Evolutionary conservation across 2,329 filamentous ascomycete species (phyloP).

Genomic region (Penicillium sp.): DNA sequence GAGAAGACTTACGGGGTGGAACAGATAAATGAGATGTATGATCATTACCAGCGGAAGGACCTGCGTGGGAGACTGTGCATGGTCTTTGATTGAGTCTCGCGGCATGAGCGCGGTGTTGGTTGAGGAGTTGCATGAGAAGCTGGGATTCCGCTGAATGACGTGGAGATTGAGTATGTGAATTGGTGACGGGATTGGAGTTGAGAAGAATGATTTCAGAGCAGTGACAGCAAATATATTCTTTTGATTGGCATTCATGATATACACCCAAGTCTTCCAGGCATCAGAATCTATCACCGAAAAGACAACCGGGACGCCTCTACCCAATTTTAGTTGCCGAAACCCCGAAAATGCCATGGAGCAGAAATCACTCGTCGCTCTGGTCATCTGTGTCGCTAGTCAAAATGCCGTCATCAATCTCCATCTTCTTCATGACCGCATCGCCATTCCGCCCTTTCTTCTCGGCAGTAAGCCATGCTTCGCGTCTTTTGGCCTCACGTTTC

Average conservation of each 20-base stretch:
- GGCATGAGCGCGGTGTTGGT: no score
- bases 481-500: slow-evolving; percentile 38
- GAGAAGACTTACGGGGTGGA: slow-evolving; percentile 18
- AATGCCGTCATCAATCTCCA: slow-evolving; percentile 37
- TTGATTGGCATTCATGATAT: no score
- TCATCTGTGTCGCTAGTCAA: slow-evolving; percentile 39
- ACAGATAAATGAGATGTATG: slow-evolving; percentile 16
- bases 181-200: no score
- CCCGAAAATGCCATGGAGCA: background rate
- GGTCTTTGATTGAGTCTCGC: slow-evolving; percentile 8
- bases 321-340: no score
- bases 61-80: slow-evolving; percentile 12
- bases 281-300: no score
- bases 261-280: no score
- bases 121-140: no score
- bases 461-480: slow-evolving; percentile 46
- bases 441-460: slow-evolving; percentile 46
- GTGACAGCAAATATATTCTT: no score
- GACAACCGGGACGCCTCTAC: no score
- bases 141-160: no score
- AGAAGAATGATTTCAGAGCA: no score
- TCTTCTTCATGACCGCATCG: slow-evolving; percentile 38
- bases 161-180: no score
- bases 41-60: slow-evolving; percentile 15
- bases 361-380: slow-evolving; percentile 32